Base-by-base conservation (phyloP, 2,329 filamentous ascomycete species). In the Gyromitra esculenta region DNA sequence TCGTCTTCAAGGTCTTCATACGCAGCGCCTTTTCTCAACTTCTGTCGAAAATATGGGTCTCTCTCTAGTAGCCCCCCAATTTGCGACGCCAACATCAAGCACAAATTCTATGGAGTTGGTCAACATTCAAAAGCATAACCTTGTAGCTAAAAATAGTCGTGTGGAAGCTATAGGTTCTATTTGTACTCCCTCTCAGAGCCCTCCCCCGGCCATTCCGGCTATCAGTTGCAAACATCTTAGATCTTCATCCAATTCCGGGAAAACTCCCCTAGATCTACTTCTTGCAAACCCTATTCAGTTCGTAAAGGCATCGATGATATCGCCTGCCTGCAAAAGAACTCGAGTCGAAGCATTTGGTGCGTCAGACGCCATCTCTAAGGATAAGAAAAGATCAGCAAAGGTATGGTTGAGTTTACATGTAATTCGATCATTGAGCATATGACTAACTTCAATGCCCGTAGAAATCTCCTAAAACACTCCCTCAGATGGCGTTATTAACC, bases 221-320 rank as follows among this genome's bases (percentile, higher is more conserved):
- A 75, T 70, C 9, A 39, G 50, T n/a, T 21, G 54, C 35, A 68
- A 62, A 21, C 41, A 39, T 11, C 52, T 56, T 62, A 31, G 54
- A 5, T 54, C 63, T 56, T n/a, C 45, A 21, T 18, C 50, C 8
- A 68, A 43, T 35, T 56, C 35, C 31, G 71, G 59, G 11, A 69
- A 39, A 60, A 57, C 64, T 25, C 64, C 75, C 15, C 7, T 77
- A 11, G 59, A 75, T 5, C 41, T 54, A 39, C 54, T 77, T 41
- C 75, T 75, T 48, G 52, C 71, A 39, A 68, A 75, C 7, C 75
- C 75, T 1, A 77, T 77, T 13, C 41, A 59, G n/a, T 77, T 77
- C 11, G 50, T 77, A 25, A 77, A 75, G 62, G 43, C 65, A 37
- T 65, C 71, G 1, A 60, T 69, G 18, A 70, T 48, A 37, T 70